Evolutionary conservation across 73 alveolate species (phyloP).

Genomic region (Tetrahymena thermophila): DNA sequence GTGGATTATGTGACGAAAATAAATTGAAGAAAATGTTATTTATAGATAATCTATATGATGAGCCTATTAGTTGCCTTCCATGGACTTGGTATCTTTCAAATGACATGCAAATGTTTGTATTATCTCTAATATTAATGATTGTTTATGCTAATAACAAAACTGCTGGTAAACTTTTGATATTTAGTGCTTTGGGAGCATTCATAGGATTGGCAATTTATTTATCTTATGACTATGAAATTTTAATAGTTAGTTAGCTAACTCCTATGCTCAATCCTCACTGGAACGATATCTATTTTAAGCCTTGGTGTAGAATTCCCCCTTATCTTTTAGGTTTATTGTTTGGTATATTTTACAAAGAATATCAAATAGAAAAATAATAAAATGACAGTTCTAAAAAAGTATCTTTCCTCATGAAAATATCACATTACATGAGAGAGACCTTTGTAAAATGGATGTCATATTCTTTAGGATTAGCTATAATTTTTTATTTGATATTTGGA

Average conservation of each 20-base stretch:
- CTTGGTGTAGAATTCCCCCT: constrained; percentile 16
- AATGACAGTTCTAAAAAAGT: background rate
- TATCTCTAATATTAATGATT: constrained; percentile 2
- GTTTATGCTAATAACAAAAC: background rate
- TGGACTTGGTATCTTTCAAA: constrained; percentile 25
- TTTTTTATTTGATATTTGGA: background rate
- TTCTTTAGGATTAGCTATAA: background rate
- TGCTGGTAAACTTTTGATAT: background rate
- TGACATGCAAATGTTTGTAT: constrained; percentile 9
- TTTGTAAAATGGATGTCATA: background rate
- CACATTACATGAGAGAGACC: background rate
- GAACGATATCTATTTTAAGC: background rate
- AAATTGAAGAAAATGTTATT: constrained; percentile 4
- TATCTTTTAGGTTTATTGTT: constrained; percentile 1
- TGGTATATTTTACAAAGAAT: constrained; percentile 17
- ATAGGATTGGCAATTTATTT: background rate
- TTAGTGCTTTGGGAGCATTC: background rate
- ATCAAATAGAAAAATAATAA: background rate
- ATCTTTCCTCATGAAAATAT: background rate
- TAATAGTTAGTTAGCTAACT: background rate
- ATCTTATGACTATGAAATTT: background rate
- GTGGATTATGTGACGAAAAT: background rate
- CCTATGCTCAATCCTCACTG: background rate
- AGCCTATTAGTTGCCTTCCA: background rate
- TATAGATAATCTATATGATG: constrained; percentile 14